A percentile compares a stretch with the other conserved stretches of the same genome.
phyloP scores from a whole-genome alignment of 2,329 filamentous ascomycete genomes.

The Sporothrix variecibatus region DNA sequence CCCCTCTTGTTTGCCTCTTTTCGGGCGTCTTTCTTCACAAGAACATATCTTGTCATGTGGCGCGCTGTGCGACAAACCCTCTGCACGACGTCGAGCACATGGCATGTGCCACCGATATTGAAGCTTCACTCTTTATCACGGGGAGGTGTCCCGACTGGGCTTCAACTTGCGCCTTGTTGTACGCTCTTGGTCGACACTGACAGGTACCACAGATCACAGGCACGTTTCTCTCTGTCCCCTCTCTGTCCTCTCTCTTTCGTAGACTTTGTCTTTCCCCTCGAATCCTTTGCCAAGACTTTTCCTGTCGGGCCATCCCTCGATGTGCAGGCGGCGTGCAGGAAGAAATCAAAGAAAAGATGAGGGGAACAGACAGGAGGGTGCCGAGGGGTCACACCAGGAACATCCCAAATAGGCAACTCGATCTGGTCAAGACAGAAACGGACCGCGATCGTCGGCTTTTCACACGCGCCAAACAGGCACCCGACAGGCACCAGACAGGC shows the following conservation, averaged over 20 bases:
- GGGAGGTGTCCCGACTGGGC: neutral
- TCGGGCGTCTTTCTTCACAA: no score
- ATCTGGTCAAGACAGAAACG: constrained; percentile 5
- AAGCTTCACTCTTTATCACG: neutral
- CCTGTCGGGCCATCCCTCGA: neutral
- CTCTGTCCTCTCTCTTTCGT: no score
- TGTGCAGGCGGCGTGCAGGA: neutral
- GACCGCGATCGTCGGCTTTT: neutral
- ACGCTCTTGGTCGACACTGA: neutral
- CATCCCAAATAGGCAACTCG: constrained; percentile 10
- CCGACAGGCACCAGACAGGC: no score
- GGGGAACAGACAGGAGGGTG: neutral
- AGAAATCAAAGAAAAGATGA: neutral
- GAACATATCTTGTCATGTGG: neutral
- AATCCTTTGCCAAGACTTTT: neutral
- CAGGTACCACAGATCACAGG: neutral
- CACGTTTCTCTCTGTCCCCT: neutral
- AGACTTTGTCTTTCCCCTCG: neutral
- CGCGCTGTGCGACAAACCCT: neutral
- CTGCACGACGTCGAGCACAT: neutral
- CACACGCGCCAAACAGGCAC: neutral
- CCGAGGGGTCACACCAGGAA: neutral
- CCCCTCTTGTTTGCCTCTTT: neutral
- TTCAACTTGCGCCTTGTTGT: constrained; percentile 1
- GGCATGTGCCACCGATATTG: neutral